A percentile compares a stretch with the other conserved stretches of the same genome.
These are phyloP conservation scores for Centaurea solstitialis DNA, from an alignment of 129 eudicot species.

Conservation along the genomic window DNA sequence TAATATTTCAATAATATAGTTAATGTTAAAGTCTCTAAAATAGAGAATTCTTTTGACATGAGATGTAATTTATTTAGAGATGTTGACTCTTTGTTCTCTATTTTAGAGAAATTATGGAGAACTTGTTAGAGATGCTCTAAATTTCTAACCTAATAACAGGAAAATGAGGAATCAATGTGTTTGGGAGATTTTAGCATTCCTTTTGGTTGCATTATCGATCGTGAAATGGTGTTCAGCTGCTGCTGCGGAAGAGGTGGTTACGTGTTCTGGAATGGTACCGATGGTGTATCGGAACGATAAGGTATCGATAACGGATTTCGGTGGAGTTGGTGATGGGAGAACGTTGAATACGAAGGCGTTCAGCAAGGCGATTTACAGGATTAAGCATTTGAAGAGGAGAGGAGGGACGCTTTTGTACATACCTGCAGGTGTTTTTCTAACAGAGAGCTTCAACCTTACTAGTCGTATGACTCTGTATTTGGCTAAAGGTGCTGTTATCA, in stretches of 20 bases:
- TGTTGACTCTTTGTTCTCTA: no score
- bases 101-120: no score
- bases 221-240: slow-evolving; percentile 22
- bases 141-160: not conserved
- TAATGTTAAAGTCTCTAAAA: no score
- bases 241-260: slow-evolving; percentile 44
- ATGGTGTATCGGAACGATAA: slow-evolving; percentile 62
- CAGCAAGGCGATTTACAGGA: slow-evolving; percentile 58
- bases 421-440: slow-evolving; percentile 69
- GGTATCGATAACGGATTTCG: slow-evolving; percentile 71
- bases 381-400: slow-evolving; percentile 53
- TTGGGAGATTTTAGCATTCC: slow-evolving; percentile 16
- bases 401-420: slow-evolving; percentile 67
- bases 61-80: no score
- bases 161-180: slow-evolving; percentile 17
- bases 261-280: slow-evolving; percentile 81
- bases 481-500: slow-evolving; percentile 67
- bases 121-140: not conserved
- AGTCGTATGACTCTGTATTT: slow-evolving; percentile 67
- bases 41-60: no score
- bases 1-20: no score
- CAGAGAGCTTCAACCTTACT: slow-evolving; percentile 64
- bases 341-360: slow-evolving; percentile 68
- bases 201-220: slow-evolving; percentile 13
- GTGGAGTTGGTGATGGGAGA: slow-evolving; percentile 79